Base-by-base conservation (phyloP, 1,139 yeast species). In the Suhomyces bribrorum region DNA sequence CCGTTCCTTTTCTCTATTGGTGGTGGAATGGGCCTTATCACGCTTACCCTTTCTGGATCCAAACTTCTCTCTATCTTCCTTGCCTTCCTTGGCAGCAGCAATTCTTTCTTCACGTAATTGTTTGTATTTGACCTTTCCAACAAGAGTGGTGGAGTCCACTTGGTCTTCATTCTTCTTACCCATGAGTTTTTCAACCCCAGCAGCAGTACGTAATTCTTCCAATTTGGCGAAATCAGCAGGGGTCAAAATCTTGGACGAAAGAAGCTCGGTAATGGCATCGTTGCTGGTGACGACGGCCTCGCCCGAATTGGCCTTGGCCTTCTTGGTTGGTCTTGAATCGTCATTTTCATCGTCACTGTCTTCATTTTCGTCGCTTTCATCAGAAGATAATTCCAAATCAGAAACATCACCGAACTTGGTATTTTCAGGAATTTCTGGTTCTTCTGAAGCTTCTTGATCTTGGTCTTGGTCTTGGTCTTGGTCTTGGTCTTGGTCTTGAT, bases 171-270 rank as follows among this genome's bases (percentile, higher is more conserved):
- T 65, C 38, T 75, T 80, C 46, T 66, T 61, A 32, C 88, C 88
- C 77, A 86, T 68, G 23, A 82, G 60, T 60, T 85, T 86, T 38
- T 86, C 86, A 35, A 88, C 74, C 46, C 96, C 96, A 4, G 96
- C 95, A 61, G 85, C 83, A 8, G 80, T 74, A 56, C 82, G 79
- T 52, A 92, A 76, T 61, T 92, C 96, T 54, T 89, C 94, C 51
- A 92, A 73, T 64, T 90, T 90, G 50, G 96, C 96, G 61, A 90
- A 92, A 69, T 92, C 98, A 0, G 97, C 97, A 16, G 98, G 98
- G 0, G 98, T 92, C 50, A 92, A 75, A 45, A 92, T 86, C 50
- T 88, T 78, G 13, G 83, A 70, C 2, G 90, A 71, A 29, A 94
- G 82, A 31, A 89, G 58, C 39, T 83, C 83, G 46, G 72, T 69